Base-by-base conservation (phyloP, 345 rosid genomes). In the Corchorus capsularis region DNA sequence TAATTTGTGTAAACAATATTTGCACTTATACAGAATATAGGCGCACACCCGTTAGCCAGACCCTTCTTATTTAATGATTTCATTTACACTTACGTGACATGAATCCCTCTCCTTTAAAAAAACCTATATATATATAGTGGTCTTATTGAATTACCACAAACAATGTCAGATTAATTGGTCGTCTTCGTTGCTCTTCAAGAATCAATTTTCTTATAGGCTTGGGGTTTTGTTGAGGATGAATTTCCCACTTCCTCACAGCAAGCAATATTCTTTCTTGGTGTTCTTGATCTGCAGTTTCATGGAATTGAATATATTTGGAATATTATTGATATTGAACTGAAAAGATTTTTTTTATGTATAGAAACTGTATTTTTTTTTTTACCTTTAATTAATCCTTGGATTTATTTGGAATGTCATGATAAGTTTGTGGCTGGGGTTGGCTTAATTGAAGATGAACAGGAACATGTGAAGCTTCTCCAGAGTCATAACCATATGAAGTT, bases 381-480 rank as follows among this genome's bases (percentile, higher is more conserved):
- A 72, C 78, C 79, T 71, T 62, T 73, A 80, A 73, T 62, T 73
- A 80, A 73, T 74, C 69, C 16, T 52, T 84, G 50, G 74, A 68
- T 79, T 81, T 79, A 79, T 81, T 78, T 77, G 84, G 74, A 50
- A 81, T 75, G 19, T 61, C 47, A 13, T n/a, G n/a, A n/a, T 76
- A 82, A 73, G 50, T 79, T 14, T 77, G 82, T 20, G 73, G 84
- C 45, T 84, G 79, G 4, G 89, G 91, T 52, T 81, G 91, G 85
- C 90, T 82, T 72, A 88, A 78, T 79, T 84, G 92, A 43, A 86
- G 90, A 79, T 79, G 83, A 72, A 86, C 67, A 10, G 86, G 88
- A 20, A 79, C 47, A 15, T 77, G 77, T 16, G 88, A 79, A 43
- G 70, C 81, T 59, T 81, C 84, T 72, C 75, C 69, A 20, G 14